Conservation (phyloP, 345 rosid genomes). For the Arabis alpina region DNA sequence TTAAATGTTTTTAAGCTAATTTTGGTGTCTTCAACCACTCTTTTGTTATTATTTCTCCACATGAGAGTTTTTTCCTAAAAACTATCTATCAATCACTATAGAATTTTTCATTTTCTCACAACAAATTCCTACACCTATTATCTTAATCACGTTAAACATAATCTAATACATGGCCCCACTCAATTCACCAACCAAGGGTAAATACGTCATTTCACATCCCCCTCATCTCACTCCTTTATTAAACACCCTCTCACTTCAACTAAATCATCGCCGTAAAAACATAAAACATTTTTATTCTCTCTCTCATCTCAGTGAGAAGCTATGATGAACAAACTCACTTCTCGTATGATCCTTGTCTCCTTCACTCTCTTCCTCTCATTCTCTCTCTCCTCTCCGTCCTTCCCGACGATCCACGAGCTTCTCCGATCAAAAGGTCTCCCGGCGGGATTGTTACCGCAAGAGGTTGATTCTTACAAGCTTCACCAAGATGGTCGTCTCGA, state of each 20-base stretch:
- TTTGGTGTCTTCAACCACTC: slow-evolving; percentile 28
- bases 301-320: slow-evolving; percentile 34
- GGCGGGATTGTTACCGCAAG: slow-evolving; percentile 78
- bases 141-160: slow-evolving; percentile 32
- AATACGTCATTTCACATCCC: slow-evolving; percentile 25
- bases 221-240: slow-evolving; percentile 25
- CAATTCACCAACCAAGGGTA: slow-evolving; percentile 50
- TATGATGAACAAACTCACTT: slow-evolving; percentile 29
- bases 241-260: slow-evolving; percentile 42
- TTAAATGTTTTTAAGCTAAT: slow-evolving; percentile 6
- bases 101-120: slow-evolving; percentile 2
- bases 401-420: slow-evolving; percentile 67
- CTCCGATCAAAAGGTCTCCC: slow-evolving; percentile 83
- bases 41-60: slow-evolving; percentile 21
- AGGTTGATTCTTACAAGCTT: slow-evolving; percentile 69
- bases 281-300: not conserved
- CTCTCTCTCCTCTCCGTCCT: slow-evolving; percentile 1
- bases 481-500: slow-evolving; percentile 68
- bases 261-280: slow-evolving; percentile 31
- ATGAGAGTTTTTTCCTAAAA: not conserved
- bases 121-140: not conserved
- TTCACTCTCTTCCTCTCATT: slow-evolving; percentile 27
- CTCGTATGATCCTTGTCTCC: slow-evolving; percentile 23
- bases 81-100: not conserved
- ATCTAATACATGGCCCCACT: slow-evolving; percentile 21